Base-by-base conservation (phyloP, 371 early-diverging fungal genomes). In the Mucor racemosus region DNA sequence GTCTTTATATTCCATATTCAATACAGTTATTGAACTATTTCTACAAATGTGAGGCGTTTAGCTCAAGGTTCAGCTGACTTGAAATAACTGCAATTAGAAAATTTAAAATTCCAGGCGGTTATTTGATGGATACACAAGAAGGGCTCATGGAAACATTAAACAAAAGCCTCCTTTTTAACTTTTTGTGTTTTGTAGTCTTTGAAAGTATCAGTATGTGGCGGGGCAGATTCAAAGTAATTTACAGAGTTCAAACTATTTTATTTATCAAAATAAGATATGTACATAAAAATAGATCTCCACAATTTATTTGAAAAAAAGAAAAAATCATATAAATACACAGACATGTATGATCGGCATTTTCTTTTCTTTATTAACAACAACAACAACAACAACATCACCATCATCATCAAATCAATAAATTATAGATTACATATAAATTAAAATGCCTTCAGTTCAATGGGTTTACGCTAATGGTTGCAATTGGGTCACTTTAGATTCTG, bases 401-500 rank as follows among this genome's bases (percentile, higher is more conserved):
- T 26, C 26, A 26, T 38, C 11, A 38, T 38, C 26, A 21, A 48
- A 7, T 21, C 26, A 26, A 19, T 9, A 38, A 3, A 38, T 38
- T 11, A 38, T 38, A 38, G 5, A 38, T 9, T 5, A 26, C 50
- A 11, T 26, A 50, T 50, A 50, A 10, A 33, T 4, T 33, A 40
- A 35, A 41, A 57, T 46, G 56, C 21, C 44, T 57, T 58, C 70
- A 61, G 55, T 65, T 62, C 62, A 65, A 62, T 70, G 70, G 70
- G 70, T 70, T 35, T 71, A 71, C 46, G 66, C 71, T 58, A 58
- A 66, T 54, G 71, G 71, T 17, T 71, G 66, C 46, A 58, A 62
- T 31, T 71, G 71, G 71, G 66, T 71, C 57, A 55, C 55, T 31
- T 46, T 71, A 14, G 71, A 71, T 59, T 36, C 62, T 14, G 31